Percentiles rank a stretch among this genome's conserved stretches.
These are phyloP conservation scores for Fusarium poae DNA, from an alignment of 2,329 filamentous ascomycete species.

Conservation along the genomic window DNA sequence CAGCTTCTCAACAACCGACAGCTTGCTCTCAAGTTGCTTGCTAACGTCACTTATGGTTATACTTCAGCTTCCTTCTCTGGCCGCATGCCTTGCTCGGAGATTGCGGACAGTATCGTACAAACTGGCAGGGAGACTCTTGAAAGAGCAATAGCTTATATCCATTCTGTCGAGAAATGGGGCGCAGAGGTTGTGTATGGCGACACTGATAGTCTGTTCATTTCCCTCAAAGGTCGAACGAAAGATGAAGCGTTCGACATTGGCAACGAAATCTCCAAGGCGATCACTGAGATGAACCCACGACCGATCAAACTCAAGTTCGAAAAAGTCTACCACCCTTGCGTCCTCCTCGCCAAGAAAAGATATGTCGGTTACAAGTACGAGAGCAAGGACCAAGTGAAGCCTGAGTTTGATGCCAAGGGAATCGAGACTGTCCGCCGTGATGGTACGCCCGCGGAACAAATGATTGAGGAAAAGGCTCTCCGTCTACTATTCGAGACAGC, in stretches of 20 bases:
- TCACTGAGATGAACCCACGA: conserved; percentile 90
- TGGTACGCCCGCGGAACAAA: conserved; percentile 94
- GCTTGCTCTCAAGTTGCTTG: conserved; percentile 91
- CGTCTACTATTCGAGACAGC: conserved; percentile 90
- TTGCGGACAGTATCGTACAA: conserved; percentile 98
- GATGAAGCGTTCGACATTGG: conserved; percentile 94
- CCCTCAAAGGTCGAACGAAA: conserved; percentile 86
- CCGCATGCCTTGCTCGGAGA: conserved; percentile 97
- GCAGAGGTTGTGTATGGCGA: conserved; percentile 99
- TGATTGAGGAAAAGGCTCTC: conserved; percentile 92
- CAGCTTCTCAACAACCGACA: conserved; percentile 93
- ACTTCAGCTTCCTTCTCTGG: conserved; percentile 97
- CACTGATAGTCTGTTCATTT: conserved; percentile 93
- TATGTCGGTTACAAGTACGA: conserved; percentile 99
- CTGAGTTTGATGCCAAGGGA: conserved; percentile 97
- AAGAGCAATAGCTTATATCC: conserved; percentile 91
- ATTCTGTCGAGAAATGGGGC: conserved; percentile 87
- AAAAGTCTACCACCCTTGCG: conserved; percentile 96
- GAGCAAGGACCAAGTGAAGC: conserved; percentile 76
- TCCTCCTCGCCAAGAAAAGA: conserved; percentile 94
- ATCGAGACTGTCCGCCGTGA: conserved; percentile 97
- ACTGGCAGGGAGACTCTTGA: conserved; percentile 95
- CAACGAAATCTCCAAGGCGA: conserved; percentile 86
- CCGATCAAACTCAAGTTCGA: conserved; percentile 98
- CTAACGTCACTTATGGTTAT: conserved; percentile 99